Conservation (phyloP, 345 rosid genomes). For the Populus ilicifolia region DNA sequence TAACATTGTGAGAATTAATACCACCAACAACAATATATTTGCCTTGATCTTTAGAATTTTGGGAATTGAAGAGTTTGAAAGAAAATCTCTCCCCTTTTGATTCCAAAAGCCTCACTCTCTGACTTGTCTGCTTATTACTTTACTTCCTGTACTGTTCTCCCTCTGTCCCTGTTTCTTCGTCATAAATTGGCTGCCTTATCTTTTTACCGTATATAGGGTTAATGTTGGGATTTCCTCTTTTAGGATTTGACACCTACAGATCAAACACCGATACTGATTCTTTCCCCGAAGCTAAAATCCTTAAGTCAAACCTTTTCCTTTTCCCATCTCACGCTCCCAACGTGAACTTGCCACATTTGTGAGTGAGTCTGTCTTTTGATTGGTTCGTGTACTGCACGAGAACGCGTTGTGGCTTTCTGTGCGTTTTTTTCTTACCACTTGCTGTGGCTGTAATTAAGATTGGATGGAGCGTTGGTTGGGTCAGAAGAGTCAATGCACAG, state of each 20-base stretch:
- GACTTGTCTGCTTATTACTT: neutral
- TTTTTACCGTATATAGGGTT: conserved; percentile 39
- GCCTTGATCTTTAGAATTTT: conserved; percentile 12
- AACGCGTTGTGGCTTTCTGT: neutral
- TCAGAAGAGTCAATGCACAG: neutral
- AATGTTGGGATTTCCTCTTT: conserved; percentile 30
- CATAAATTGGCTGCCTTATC: conserved; percentile 52
- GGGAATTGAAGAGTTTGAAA: conserved; percentile 6
- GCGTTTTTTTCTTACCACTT: neutral
- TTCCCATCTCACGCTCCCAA: neutral
- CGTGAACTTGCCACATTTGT: too few species aligned
- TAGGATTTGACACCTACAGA: conserved; percentile 28
- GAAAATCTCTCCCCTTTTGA: neutral
- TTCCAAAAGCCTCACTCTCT: neutral
- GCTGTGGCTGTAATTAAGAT: neutral
- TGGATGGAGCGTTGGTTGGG: neutral
- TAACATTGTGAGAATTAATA: conserved; percentile 8
- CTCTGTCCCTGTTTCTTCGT: conserved; percentile 22
- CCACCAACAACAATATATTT: conserved; percentile 16
- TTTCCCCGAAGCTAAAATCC: conserved; percentile 11
- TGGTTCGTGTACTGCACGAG: neutral
- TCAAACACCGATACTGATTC: conserved; percentile 16
- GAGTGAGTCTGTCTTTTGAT: neutral
- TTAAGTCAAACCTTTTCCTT: conserved; percentile 34
- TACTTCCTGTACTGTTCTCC: neutral